Base-by-base conservation (phyloP, 768 basidiomycete genomes). In the Serendipita indica region DNA sequence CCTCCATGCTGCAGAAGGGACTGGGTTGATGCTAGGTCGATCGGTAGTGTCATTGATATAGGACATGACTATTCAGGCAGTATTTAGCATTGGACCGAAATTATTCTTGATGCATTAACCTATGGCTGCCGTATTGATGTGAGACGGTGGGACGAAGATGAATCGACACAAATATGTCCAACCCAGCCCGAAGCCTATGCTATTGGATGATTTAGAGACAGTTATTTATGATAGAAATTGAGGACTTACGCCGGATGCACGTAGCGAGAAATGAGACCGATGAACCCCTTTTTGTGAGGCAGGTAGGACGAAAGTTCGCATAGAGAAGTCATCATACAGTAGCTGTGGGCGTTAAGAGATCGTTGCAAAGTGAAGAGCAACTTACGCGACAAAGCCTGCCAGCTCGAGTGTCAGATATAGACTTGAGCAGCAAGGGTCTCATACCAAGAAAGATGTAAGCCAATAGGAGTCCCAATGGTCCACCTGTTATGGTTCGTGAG, bases 261-360 rank as follows among this genome's bases (percentile, higher is more conserved):
- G 22, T 54, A 54, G 10, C 49, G 20, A 25, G 49, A 22, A 7
- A 54, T 28, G 22, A 54, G 49, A 13, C 49, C 49, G 16, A 54
- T 28, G 49, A 54, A 54, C n/a, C 49, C 49, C n/a, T 54, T 54
- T n/a, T 54, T 54, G 22, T 54, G 49, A 4, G 49, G 49, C 20
- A 54, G 13, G 12, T 7, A 46, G 12, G 43, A 46, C 12, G 7
- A 32, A 54, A 54, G 20, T 28, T 54, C 49, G 49, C 49, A 54
- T 7, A 54, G n/a, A n/a, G 22, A 27, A 3, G 49, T 54, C 49
- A 54, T 54, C 49, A 54, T 54, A 28, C 49, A 54, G n/a, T 22
- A 54, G 30, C 49, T 54, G 22, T 14, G 12, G 12, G 12, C 22
- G 12, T 16, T 14, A 16, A 25, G 14, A 12, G 12, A 46, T 16